These are phyloP conservation scores for Candida alai DNA, from an alignment of 805 yeast species.

Conservation along the genomic window DNA sequence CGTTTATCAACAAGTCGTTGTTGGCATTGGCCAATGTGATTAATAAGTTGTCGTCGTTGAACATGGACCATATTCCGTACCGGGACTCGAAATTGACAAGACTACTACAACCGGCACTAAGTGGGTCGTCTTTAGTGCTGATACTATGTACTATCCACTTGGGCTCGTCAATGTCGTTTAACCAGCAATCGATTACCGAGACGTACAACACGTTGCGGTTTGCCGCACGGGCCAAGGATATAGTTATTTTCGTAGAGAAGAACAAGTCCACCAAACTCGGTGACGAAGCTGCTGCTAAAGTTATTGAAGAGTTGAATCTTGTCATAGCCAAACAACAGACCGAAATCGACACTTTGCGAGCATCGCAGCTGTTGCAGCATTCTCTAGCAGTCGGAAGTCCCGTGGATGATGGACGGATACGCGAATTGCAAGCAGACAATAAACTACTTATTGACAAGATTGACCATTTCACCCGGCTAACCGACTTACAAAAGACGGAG, in stretches of 20 bases:
- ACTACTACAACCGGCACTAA: constrained; percentile 83
- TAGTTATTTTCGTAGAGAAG: constrained; percentile 62
- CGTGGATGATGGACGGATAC: constrained; percentile 9
- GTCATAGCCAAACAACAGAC: constrained; percentile 60
- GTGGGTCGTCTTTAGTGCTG: constrained; percentile 80
- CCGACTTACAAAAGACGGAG: constrained; percentile 57
- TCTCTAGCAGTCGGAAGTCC: no score
- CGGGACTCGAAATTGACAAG: constrained; percentile 92
- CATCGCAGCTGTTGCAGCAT: no score
- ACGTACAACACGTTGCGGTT: constrained; percentile 84
- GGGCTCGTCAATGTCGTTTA: constrained; percentile 31
- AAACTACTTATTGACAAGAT: constrained; percentile 59
- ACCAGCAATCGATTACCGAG: constrained; percentile 58
- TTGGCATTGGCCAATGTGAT: constrained; percentile 92
- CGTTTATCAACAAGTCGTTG: constrained; percentile 86
- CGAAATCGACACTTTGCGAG: constrained; percentile 44
- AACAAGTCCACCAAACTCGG: constrained; percentile 32
- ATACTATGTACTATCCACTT: constrained; percentile 85
- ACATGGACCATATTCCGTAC: constrained; percentile 75
- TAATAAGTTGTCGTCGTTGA: constrained; percentile 57
- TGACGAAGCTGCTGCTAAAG: constrained; percentile 36
- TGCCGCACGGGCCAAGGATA: constrained; percentile 90
- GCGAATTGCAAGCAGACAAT: constrained; percentile 55
- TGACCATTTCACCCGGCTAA: constrained; percentile 64
- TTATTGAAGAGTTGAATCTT: constrained; percentile 52